Evolutionary conservation across 495 filamentous ascomycete species (phyloP).

Genomic region (Venustampulla echinocandica): DNA sequence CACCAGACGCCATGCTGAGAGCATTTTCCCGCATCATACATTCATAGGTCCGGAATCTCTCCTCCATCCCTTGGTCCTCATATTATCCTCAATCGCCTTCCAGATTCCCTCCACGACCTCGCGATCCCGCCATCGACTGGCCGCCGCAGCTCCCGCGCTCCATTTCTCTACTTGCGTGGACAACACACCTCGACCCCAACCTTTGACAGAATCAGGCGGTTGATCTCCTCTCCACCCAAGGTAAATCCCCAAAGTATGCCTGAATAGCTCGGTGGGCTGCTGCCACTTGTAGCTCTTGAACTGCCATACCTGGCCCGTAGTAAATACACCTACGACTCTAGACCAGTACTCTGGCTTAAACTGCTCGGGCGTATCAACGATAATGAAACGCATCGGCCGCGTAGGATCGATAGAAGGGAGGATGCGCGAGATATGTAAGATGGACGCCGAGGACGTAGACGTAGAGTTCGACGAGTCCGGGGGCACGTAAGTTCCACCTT

Average conservation of each 20-base stretch:
- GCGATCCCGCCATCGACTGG: constrained; percentile 76
- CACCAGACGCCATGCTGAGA: not conserved
- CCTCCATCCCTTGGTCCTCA: constrained; percentile 78
- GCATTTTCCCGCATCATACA: constrained; percentile 1
- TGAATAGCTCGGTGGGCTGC: constrained; percentile 79
- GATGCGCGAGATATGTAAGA: constrained; percentile 74
- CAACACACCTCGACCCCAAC: constrained; percentile 77
- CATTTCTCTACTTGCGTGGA: constrained; percentile 72
- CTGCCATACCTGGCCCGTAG: constrained; percentile 96
- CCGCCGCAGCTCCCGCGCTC: constrained; percentile 37
- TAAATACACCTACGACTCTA: constrained; percentile 94
- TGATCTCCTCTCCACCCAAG: constrained; percentile 87
- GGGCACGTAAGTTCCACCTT: constrained; percentile 71
- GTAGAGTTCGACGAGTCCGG: constrained; percentile 54
- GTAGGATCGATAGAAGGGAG: constrained; percentile 64
- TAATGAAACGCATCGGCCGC: constrained; percentile 81
- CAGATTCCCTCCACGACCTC: constrained; percentile 93
- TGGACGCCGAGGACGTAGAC: constrained; percentile 52
- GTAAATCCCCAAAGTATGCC: constrained; percentile 76
- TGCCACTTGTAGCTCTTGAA: constrained; percentile 98
- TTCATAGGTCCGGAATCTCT: constrained; percentile 48
- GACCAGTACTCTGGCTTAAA: constrained; percentile 99
- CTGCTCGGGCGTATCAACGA: constrained; percentile 84
- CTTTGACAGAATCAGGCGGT: constrained; percentile 62
- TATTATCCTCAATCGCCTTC: constrained; percentile 79